phyloP scores from a whole-genome alignment of 2,329 filamentous ascomycete genomes.

The Thyridium curvatum region DNA sequence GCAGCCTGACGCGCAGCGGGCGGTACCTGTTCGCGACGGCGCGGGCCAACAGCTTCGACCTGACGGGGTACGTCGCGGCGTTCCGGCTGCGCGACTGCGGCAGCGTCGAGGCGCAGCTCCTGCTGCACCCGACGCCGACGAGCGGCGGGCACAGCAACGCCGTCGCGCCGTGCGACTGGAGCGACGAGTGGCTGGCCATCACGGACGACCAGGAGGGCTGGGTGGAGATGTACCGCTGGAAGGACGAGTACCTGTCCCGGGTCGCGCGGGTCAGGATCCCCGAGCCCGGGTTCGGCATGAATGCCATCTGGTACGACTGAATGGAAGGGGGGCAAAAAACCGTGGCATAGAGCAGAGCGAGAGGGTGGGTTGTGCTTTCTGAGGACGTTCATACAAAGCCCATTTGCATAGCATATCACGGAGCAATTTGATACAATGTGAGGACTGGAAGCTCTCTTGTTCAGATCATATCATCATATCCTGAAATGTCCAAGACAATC shows the following conservation, averaged over 20 bases:
- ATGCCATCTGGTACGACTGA: slow-evolving; percentile 89
- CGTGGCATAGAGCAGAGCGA: no score
- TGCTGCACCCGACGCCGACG: slow-evolving; percentile 76
- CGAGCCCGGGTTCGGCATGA: slow-evolving; percentile 92
- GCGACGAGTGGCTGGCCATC: slow-evolving; percentile 82
- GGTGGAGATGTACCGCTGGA: slow-evolving; percentile 83
- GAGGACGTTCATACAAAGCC: no score
- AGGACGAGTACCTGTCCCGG: slow-evolving; percentile 70
- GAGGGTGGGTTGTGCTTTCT: no score
- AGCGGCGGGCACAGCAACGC: slow-evolving; percentile 87
- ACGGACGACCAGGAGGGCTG: slow-evolving; percentile 86
- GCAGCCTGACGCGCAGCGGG: slow-evolving; percentile 61
- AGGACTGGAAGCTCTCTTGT: no score
- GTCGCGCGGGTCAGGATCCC: slow-evolving; percentile 72
- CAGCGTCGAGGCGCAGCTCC: slow-evolving; percentile 70
- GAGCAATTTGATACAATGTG: no score
- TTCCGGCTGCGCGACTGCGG: slow-evolving; percentile 66
- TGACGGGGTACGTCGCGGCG: slow-evolving; percentile 78
- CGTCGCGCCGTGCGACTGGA: slow-evolving; percentile 77
- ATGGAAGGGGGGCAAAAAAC: slow-evolving; percentile 1
- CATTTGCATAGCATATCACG: no score
- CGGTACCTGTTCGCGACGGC: slow-evolving; percentile 78
- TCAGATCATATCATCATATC: no score
- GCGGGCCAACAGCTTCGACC: slow-evolving; percentile 67
- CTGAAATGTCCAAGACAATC: no score